phyloP scores from a whole-genome alignment of 2,329 filamentous ascomycete genomes.

The Aspergillus nomiae region DNA sequence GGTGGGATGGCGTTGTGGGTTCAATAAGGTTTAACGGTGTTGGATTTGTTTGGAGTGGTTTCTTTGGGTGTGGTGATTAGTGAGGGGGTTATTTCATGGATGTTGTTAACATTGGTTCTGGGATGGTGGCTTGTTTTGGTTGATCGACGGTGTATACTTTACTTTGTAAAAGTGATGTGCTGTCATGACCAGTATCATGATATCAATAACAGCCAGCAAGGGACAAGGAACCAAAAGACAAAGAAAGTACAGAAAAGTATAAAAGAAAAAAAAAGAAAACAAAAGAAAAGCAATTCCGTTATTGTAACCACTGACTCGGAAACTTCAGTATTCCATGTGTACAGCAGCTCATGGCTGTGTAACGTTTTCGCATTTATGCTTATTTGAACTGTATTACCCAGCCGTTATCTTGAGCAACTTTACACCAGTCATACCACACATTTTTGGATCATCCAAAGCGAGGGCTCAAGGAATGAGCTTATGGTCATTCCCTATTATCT shows the following conservation, averaged over 20 bases:
- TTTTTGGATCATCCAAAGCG: neutral
- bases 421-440: neutral
- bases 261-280: neutral
- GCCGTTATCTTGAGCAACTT: neutral
- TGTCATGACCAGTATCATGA: neutral
- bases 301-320: neutral
- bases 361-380: neutral
- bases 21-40: neutral
- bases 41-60: neutral
- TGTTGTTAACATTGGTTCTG: neutral
- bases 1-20: neutral
- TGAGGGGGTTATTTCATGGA: neutral
- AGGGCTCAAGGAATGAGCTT: neutral
- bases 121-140: neutral
- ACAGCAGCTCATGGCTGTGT: neutral
- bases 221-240: too few species aligned
- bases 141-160: neutral
- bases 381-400: neutral
- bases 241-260: neutral
- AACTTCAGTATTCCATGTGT: slow-evolving; percentile 1
- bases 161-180: neutral
- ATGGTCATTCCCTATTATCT: neutral
- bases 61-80: neutral
- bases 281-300: neutral
- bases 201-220: neutral